phyloP scores from a whole-genome alignment of 1,139 yeast species.

The Suhomyces wounanorum region DNA sequence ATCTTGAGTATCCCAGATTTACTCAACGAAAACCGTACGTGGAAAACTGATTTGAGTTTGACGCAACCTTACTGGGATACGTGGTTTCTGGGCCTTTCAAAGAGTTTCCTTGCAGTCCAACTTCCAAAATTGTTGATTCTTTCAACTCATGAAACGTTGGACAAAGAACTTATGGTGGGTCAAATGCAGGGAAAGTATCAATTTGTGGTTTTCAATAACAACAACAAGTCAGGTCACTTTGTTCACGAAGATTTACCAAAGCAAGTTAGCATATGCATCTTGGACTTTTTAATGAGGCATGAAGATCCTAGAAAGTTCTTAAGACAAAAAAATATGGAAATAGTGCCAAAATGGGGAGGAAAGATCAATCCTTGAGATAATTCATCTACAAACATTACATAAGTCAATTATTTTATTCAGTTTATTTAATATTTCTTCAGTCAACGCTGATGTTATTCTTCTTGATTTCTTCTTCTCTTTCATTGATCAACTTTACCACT shows the following conservation, averaged over 20 bases:
- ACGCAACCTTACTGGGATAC: constrained; percentile 74
- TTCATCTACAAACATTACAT: not conserved
- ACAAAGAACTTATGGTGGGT: constrained; percentile 82
- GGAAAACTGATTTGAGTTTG: constrained; percentile 64
- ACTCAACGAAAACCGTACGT: constrained; percentile 36
- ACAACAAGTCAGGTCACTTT: constrained; percentile 77
- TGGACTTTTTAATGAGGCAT: constrained; percentile 52
- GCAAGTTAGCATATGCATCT: constrained; percentile 59
- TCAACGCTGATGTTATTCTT: constrained; percentile 19
- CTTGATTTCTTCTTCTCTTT: constrained; percentile 32
- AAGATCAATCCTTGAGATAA: constrained; percentile 27
- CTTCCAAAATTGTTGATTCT: constrained; percentile 72
- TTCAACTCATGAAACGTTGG: constrained; percentile 91
- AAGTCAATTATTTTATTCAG: not conserved
- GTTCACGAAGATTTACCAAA: constrained; percentile 86
- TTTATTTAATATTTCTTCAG: constrained; percentile 4
- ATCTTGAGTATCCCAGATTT: constrained; percentile 74
- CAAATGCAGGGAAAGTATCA: constrained; percentile 98
- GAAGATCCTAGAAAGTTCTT: constrained; percentile 40
- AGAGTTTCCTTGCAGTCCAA: constrained; percentile 51
- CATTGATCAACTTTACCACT: constrained; percentile 57
- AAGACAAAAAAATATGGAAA: constrained; percentile 41
- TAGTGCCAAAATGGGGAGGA: constrained; percentile 57
- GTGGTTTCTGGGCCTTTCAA: constrained; percentile 81
- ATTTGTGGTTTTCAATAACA: constrained; percentile 68